Conservation (phyloP, 2,329 filamentous ascomycete species). For the Alternaria tenuissima region DNA sequence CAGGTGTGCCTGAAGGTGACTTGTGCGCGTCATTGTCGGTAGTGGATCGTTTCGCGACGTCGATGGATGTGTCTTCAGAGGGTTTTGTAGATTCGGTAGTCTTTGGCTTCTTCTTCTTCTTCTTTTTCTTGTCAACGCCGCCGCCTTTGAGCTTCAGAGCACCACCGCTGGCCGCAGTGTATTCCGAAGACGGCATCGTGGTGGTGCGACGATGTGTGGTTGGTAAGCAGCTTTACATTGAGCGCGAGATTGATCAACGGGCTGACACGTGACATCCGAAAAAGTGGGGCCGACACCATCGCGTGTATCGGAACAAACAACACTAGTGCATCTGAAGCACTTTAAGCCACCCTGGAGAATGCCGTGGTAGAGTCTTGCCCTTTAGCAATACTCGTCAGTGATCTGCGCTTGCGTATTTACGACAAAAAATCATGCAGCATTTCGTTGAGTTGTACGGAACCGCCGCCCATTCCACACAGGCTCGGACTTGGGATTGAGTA, state of each 20-base stretch:
- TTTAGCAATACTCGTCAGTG: not conserved
- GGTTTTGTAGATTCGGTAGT: conserved; percentile 26
- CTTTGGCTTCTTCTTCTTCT: conserved; percentile 57
- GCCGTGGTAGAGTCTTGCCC: not conserved
- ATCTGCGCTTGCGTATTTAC: not conserved
- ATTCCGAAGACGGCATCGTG: conserved; percentile 77
- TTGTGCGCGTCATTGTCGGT: conserved; percentile 20
- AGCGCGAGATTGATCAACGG: conserved; percentile 8
- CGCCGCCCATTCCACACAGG: not conserved
- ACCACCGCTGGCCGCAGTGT: conserved; percentile 72
- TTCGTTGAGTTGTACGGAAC: not conserved
- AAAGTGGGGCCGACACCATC: not conserved
- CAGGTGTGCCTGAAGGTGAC: conserved; percentile 35
- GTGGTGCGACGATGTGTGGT: conserved; percentile 6
- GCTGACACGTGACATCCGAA: conserved; percentile 5
- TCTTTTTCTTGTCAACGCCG: conserved; percentile 70
- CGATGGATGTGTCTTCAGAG: conserved; percentile 19
- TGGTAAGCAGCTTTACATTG: conserved; percentile 5
- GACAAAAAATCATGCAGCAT: not conserved
- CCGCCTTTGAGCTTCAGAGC: conserved; percentile 86
- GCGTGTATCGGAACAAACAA: not conserved
- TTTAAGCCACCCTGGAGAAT: not conserved
- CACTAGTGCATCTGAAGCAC: not conserved
- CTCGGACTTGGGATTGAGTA: not conserved
- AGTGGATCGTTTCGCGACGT: conserved; percentile 29